Percentiles rank a stretch among this genome's conserved stretches.
Evolutionary conservation across 2,329 filamentous ascomycete species (phyloP).

Genomic region (Cryphonectria radicalis): DNA sequence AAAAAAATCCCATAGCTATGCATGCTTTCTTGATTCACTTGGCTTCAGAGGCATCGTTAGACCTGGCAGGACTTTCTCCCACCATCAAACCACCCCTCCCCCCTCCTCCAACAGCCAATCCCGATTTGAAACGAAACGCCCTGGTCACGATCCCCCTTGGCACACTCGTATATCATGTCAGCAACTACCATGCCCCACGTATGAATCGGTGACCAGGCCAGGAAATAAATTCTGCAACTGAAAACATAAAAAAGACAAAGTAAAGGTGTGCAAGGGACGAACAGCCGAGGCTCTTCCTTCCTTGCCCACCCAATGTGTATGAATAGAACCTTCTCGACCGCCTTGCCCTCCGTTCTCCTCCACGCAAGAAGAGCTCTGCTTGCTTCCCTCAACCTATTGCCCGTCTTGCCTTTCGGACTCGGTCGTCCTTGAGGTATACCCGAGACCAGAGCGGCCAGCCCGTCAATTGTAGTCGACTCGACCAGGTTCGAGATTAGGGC

Average conservation of each 20-base stretch:
- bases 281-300: not conserved
- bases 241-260: constrained; percentile 10
- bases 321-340: not conserved
- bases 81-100: not conserved
- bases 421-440: not conserved
- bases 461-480: not conserved
- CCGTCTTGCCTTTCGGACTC: not conserved
- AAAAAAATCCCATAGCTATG: constrained; percentile 23
- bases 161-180: constrained; percentile 29
- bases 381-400: not conserved
- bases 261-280: not conserved
- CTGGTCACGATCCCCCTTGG: constrained; percentile 7
- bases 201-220: constrained; percentile 9
- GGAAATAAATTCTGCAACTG: constrained; percentile 21
- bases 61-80: constrained; percentile 7
- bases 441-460: not conserved
- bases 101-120: constrained; percentile 1
- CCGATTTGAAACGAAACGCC: constrained; percentile 14
- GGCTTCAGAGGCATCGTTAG: constrained; percentile 17
- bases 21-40: constrained; percentile 25
- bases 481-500: not conserved
- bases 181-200: constrained; percentile 5
- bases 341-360: not conserved
- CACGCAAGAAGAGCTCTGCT: not conserved
- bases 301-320: constrained; percentile 6